phyloP scores from a whole-genome alignment of 371 early-diverging fungal species.

The Apophysomyces ossiformis region DNA sequence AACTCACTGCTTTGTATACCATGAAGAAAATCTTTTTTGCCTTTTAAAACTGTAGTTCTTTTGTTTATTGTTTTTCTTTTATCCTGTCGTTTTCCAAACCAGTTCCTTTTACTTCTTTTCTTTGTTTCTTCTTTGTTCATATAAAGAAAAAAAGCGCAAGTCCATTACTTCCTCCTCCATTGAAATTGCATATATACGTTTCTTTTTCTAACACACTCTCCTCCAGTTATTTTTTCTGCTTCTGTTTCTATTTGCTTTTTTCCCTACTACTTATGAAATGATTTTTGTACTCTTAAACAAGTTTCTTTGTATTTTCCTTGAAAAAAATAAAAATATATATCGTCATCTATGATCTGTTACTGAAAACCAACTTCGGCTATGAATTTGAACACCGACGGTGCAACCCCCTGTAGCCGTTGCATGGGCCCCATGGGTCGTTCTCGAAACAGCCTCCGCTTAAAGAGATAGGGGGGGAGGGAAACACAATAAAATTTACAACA shows the following conservation, averaged over 20 bases:
- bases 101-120: too few species aligned
- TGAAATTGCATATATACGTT: too few species aligned
- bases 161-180: neutral
- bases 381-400: neutral
- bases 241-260: neutral
- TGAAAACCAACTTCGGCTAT: neutral
- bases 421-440: neutral
- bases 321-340: conserved; percentile 1
- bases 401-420: neutral
- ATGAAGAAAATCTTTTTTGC: neutral
- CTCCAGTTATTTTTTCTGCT: too few species aligned
- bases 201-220: too few species aligned
- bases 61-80: neutral
- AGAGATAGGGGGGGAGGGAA: neutral
- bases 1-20: neutral
- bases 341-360: conserved; percentile 6
- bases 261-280: neutral
- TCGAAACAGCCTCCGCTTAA: neutral
- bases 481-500: neutral
- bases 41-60: neutral
- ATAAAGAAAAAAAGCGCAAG: neutral
- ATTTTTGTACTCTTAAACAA: neutral
- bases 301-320: neutral
- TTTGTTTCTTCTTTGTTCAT: neutral
- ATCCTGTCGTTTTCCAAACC: neutral